Base-by-base conservation (phyloP, 495 filamentous ascomycete genomes). In the Staphylotrichum longicolle region DNA sequence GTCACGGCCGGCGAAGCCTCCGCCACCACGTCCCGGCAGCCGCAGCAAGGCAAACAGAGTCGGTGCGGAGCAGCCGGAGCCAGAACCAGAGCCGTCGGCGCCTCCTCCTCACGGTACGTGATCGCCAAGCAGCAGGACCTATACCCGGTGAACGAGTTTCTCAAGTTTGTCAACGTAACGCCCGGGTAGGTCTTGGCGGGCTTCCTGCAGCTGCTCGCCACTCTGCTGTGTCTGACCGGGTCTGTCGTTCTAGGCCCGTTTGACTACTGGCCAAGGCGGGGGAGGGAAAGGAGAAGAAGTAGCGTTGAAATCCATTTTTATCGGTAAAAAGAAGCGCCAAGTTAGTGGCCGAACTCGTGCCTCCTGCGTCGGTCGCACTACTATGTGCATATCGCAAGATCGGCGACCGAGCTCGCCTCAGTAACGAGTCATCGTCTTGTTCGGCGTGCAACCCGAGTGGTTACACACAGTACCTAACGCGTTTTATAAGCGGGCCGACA, bases 51-150 rank as follows among this genome's bases (percentile, higher is more conserved):
- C 6, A 14, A 27, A 12, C 14, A 41, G 52, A 27, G 30, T 11
- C n/a, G n/a, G n/a, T n/a, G 32, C 5, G 3, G 33, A 47, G 5
- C 30, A 53, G 3, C 5, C 37, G n/a, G n/a, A n/a, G n/a, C n/a
- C n/a, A n/a, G n/a, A n/a, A n/a, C n/a, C n/a, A n/a, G n/a, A n/a
- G n/a, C 32, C 11, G 7, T n/a, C 48, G 44, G 4, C n/a, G 30
- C 11, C 20, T 34, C 1, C 34, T 8, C 30, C 32, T 9, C 62
- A 60, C 65, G 63, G 14, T 93, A 90, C 73, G 87, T 86, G 66
- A 91, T 96, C 66, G 65, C 75, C 10, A 80, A 77, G 41, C 91
- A 96, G 67, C 85, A 94, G 61, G 91, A 96, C 67, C 74, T 92
- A 15, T 96, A 96, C 66, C 91, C 94, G 70, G 77, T 85, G 4